Conservation (phyloP, 306 rosid species). For the Glycine soja region DNA sequence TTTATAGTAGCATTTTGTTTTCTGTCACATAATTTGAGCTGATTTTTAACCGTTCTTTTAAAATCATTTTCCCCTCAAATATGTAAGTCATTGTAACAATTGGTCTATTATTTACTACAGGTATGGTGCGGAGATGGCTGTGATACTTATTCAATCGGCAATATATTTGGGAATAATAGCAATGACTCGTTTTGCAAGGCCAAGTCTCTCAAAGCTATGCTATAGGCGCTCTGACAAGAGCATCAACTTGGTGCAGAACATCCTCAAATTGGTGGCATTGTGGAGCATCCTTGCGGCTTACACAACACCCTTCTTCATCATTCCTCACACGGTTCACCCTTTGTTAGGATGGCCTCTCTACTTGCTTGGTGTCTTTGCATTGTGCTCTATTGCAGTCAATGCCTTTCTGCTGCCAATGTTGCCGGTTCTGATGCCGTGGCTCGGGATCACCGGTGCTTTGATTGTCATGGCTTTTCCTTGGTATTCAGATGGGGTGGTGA, state of each 20-base stretch:
- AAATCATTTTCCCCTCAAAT: not conserved
- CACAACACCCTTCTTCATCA: slow-evolving; percentile 64
- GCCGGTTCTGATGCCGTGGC: slow-evolving; percentile 66
- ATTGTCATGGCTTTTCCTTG: slow-evolving; percentile 85
- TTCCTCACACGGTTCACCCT: slow-evolving; percentile 91
- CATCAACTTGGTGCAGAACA: slow-evolving; percentile 55
- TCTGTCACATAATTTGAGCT: not conserved
- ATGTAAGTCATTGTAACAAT: slow-evolving; percentile 8
- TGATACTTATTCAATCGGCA: slow-evolving; percentile 60
- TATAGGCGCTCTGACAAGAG: slow-evolving; percentile 73
- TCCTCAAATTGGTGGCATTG: slow-evolving; percentile 62
- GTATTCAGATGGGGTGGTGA: slow-evolving; percentile 73
- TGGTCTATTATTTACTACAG: slow-evolving; percentile 49
- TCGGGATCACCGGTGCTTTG: slow-evolving; percentile 66
- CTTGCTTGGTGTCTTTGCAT: slow-evolving; percentile 68
- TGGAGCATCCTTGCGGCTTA: slow-evolving; percentile 84
- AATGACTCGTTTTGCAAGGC: slow-evolving; percentile 74
- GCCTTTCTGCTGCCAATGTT: slow-evolving; percentile 71
- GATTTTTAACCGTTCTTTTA: not conserved
- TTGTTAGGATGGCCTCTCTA: slow-evolving; percentile 78
- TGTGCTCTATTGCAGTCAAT: slow-evolving; percentile 64
- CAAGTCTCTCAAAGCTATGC: slow-evolving; percentile 76
- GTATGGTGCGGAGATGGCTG: slow-evolving; percentile 75
- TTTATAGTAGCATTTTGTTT: no score
- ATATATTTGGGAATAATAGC: slow-evolving; percentile 66